phyloP scores from a whole-genome alignment of 2,329 filamentous ascomycete genomes.

The Diaporthe ampelina region DNA sequence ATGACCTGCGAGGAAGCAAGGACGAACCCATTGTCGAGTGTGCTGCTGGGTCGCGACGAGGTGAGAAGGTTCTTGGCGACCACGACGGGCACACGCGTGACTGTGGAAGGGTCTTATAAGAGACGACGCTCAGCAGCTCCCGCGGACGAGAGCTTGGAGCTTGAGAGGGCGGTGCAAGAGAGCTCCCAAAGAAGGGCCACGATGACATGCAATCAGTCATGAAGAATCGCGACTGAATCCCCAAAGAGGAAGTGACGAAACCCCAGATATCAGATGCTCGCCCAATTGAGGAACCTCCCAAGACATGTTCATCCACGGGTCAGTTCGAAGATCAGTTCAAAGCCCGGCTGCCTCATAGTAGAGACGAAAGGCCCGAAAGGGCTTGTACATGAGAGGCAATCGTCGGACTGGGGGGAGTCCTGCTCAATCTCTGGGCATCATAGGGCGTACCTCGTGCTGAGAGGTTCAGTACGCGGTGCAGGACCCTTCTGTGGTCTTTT shows the following conservation, averaged over 20 bases:
- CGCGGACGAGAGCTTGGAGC: not conserved
- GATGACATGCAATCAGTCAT: conserved; percentile 18
- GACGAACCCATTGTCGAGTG: conserved; percentile 20
- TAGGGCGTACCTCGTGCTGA: not conserved
- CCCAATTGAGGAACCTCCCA: conserved; percentile 8
- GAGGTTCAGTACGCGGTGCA: not conserved
- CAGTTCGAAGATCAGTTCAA: conserved; percentile 1
- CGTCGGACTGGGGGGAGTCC: not conserved
- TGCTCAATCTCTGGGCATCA: not conserved
- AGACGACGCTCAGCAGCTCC: not conserved
- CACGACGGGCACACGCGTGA: not conserved
- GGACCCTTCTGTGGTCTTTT: not conserved
- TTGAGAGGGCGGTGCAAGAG: not conserved
- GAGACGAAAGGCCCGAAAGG: conserved; percentile 1
- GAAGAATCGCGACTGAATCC: conserved; percentile 22
- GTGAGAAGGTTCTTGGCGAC: not conserved
- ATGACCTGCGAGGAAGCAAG: conserved; percentile 15
- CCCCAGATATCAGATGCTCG: conserved; percentile 6
- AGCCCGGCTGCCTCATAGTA: conserved; percentile 29
- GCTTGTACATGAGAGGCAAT: not conserved
- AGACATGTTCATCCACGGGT: conserved; percentile 24
- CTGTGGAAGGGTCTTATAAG: conserved; percentile 11
- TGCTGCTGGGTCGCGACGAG: not conserved
- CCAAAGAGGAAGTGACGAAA: conserved; percentile 28
- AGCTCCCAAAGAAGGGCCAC: not conserved